phyloP scores from a whole-genome alignment of 2,329 filamentous ascomycete species.

The Dactylonectria macrodidyma region DNA sequence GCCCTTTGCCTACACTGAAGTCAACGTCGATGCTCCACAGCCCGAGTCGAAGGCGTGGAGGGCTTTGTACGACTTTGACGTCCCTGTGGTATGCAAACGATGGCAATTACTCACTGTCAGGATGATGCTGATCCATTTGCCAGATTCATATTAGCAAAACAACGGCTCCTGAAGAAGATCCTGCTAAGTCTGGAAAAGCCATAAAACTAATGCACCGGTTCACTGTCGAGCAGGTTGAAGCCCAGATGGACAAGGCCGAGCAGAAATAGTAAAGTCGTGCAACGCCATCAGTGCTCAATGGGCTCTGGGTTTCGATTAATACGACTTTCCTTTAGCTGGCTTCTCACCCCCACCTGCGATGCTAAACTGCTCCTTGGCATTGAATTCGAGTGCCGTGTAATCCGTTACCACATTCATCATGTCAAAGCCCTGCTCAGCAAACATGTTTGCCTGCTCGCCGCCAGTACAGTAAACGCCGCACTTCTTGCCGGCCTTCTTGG shows the following conservation, averaged over 20 bases:
- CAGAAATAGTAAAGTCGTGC: slow-evolving; percentile 30
- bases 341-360: slow-evolving; percentile 60
- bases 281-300: neutral
- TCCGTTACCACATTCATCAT: slow-evolving; percentile 74
- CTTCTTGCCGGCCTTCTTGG: slow-evolving; percentile 75
- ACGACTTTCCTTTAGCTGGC: slow-evolving; percentile 57
- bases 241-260: slow-evolving; percentile 76
- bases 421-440: slow-evolving; percentile 71
- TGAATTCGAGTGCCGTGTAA: slow-evolving; percentile 63
- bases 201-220: slow-evolving; percentile 86
- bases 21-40: slow-evolving; percentile 81
- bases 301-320: slow-evolving; percentile 51
- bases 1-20: slow-evolving; percentile 78
- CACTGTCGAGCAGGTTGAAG: slow-evolving; percentile 74
- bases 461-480: slow-evolving; percentile 72
- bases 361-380: slow-evolving; percentile 62
- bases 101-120: neutral
- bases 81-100: slow-evolving; percentile 76
- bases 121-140: slow-evolving; percentile 4
- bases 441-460: slow-evolving; percentile 69
- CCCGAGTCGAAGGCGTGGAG: slow-evolving; percentile 76
- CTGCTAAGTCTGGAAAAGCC: slow-evolving; percentile 70
- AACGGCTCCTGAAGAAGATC: slow-evolving; percentile 64
- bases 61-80: slow-evolving; percentile 84
- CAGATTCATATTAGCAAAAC: slow-evolving; percentile 76